Conservation (phyloP, 176 grass and related monocot genomes). For the Oryza longistaminata region DNA sequence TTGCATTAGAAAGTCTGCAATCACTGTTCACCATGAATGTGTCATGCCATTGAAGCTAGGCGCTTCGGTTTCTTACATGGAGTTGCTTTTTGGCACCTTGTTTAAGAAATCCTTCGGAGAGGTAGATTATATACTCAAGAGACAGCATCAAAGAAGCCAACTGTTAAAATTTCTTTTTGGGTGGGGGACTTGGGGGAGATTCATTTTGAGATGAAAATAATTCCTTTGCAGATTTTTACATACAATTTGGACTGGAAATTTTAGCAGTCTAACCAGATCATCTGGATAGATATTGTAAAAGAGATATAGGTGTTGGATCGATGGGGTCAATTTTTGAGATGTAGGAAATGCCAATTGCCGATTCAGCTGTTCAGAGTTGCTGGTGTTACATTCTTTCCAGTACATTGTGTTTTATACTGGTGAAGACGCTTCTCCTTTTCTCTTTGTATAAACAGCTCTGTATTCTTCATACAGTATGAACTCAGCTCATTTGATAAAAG, state of each 20-base stretch:
- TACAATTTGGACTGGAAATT: slow-evolving; percentile 48
- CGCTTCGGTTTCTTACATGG: slow-evolving; percentile 46
- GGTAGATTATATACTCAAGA: slow-evolving; percentile 65
- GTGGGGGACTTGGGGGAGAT: slow-evolving; percentile 46
- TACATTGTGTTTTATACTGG: slow-evolving; percentile 43
- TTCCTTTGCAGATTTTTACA: slow-evolving; percentile 63
- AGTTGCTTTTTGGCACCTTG: slow-evolving; percentile 49
- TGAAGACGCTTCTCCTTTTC: slow-evolving; percentile 28
- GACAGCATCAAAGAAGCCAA: slow-evolving; percentile 57
- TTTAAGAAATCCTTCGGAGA: slow-evolving; percentile 52
- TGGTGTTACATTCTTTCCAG: slow-evolving; percentile 49
- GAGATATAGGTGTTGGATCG: slow-evolving; percentile 52
- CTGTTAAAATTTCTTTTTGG: slow-evolving; percentile 61
- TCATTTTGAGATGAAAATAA: slow-evolving; percentile 76
- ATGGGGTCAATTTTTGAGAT: slow-evolving; percentile 39
- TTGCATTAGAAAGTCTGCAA: slow-evolving; percentile 51
- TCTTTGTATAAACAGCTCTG: slow-evolving; percentile 38
- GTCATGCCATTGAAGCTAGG: slow-evolving; percentile 45
- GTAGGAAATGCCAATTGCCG: slow-evolving; percentile 45
- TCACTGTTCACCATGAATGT: slow-evolving; percentile 34
- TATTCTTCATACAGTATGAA: slow-evolving; percentile 31
- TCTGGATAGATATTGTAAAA: slow-evolving; percentile 67
- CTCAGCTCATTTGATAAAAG: slow-evolving; percentile 23
- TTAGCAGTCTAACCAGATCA: slow-evolving; percentile 56
- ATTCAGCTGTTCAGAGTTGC: slow-evolving; percentile 44